These are phyloP conservation scores for Brachypodium distachyon DNA, from an alignment of 202 grass and related monocot genomes.

Conservation along the genomic window DNA sequence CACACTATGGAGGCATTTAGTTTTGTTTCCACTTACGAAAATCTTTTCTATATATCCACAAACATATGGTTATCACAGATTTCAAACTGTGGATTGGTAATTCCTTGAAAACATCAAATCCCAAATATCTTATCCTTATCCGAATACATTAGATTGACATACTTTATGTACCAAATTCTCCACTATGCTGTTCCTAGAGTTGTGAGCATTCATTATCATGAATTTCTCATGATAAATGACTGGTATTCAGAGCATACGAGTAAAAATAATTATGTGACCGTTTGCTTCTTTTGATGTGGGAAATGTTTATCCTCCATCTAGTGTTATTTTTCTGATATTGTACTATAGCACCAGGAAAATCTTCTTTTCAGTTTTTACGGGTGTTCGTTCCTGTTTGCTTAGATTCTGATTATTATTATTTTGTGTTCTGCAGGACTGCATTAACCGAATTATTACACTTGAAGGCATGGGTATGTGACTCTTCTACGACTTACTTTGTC, in stretches of 20 bases:
- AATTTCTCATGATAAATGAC: neutral
- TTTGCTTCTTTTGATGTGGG: neutral
- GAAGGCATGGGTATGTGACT: conserved; percentile 74
- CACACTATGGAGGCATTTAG: neutral
- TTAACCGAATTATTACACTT: conserved; percentile 74
- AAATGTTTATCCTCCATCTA: neutral
- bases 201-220: neutral
- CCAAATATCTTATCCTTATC: neutral
- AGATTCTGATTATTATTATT: conserved; percentile 8
- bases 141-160: neutral
- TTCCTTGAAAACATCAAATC: neutral
- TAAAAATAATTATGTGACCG: too few species aligned
- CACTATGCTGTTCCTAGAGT: neutral
- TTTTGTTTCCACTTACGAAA: neutral
- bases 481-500: neutral
- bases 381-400: neutral
- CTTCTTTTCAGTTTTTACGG: neutral
- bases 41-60: neutral
- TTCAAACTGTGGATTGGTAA: neutral
- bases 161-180: neutral
- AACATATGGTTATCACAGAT: neutral
- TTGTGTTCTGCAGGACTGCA: conserved; percentile 59
- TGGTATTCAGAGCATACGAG: neutral
- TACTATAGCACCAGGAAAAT: neutral
- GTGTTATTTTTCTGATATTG: neutral